Evolutionary conservation across 768 basidiomycete species (phyloP).

Genomic region (Clitopilus hobsonii): DNA sequence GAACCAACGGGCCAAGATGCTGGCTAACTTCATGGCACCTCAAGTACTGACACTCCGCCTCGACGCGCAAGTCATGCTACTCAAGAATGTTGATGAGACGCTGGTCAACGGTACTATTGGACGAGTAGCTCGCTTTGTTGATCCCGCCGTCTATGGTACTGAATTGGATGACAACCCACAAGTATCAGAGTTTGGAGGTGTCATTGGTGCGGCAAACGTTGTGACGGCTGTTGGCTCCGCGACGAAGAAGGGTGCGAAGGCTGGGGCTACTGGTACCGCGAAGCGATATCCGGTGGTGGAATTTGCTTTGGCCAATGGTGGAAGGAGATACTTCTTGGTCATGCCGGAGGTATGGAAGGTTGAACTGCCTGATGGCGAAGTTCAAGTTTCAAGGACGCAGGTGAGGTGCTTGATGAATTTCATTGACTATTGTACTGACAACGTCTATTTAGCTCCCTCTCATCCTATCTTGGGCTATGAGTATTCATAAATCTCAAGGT

Average conservation of each 20-base stretch:
- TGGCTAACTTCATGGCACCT: slow-evolving; percentile 91
- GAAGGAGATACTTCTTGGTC: slow-evolving; percentile 50
- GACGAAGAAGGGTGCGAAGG: slow-evolving; percentile 21
- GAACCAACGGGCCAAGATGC: slow-evolving; percentile 67
- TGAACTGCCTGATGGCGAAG: slow-evolving; percentile 81
- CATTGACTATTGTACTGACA: neutral
- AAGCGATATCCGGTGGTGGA: slow-evolving; percentile 68
- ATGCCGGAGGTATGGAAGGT: slow-evolving; percentile 79
- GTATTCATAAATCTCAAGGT: slow-evolving; percentile 97
- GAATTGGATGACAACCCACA: slow-evolving; percentile 11
- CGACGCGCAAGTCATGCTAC: slow-evolving; percentile 90
- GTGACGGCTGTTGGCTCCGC: slow-evolving; percentile 14
- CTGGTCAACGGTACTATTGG: slow-evolving; percentile 97
- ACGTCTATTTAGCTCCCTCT: slow-evolving; percentile 63
- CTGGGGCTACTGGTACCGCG: slow-evolving; percentile 4
- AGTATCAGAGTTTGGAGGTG: slow-evolving; percentile 19
- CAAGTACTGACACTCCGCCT: slow-evolving; percentile 61
- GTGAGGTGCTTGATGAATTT: slow-evolving; percentile 32
- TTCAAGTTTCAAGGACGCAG: slow-evolving; percentile 77
- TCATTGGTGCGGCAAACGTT: slow-evolving; percentile 23
- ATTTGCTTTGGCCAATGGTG: slow-evolving; percentile 61
- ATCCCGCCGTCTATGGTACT: slow-evolving; percentile 42
- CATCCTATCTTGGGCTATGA: slow-evolving; percentile 96
- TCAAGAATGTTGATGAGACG: slow-evolving; percentile 88
- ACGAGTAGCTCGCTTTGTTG: slow-evolving; percentile 69